Percentiles rank a stretch among this genome's conserved stretches.
Evolutionary conservation across 805 yeast genomes (phyloP).

Genomic region (Yamadazyma sp.): DNA sequence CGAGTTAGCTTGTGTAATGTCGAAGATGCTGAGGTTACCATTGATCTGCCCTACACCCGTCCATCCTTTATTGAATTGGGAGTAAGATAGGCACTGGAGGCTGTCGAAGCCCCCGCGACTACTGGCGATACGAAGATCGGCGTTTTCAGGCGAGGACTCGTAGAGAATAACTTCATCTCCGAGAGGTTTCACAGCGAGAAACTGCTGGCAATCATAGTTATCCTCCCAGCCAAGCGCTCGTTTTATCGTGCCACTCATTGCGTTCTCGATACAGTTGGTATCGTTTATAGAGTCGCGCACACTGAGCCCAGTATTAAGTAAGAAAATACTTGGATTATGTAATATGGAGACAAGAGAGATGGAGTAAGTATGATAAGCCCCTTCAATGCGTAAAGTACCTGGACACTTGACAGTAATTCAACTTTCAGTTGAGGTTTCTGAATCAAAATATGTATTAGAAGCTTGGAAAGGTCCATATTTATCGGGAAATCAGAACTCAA

Average conservation of each 20-base stretch:
- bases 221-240: conserved; percentile 61
- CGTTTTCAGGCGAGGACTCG: conserved; percentile 41
- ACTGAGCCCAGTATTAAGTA: no score
- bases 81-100: conserved; percentile 67
- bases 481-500: no score
- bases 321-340: no score
- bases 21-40: conserved; percentile 65
- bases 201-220: conserved; percentile 51
- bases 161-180: conserved; percentile 77
- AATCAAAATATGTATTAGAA: no score
- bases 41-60: conserved; percentile 74
- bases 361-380: no score
- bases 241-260: conserved; percentile 64
- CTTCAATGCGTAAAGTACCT: no score
- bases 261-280: no score
- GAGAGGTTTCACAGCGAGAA: conserved; percentile 69
- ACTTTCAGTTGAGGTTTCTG: no score
- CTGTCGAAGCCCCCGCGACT: conserved; percentile 64
- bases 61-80: conserved; percentile 53
- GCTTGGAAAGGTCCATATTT: no score
- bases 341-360: no score
- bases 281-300: no score
- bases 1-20: conserved; percentile 45
- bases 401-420: no score
- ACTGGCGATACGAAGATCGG: conserved; percentile 23